These are phyloP conservation scores for Eucalyptus erythrocorys DNA, from an alignment of 345 rosid species.

Conservation along the genomic window DNA sequence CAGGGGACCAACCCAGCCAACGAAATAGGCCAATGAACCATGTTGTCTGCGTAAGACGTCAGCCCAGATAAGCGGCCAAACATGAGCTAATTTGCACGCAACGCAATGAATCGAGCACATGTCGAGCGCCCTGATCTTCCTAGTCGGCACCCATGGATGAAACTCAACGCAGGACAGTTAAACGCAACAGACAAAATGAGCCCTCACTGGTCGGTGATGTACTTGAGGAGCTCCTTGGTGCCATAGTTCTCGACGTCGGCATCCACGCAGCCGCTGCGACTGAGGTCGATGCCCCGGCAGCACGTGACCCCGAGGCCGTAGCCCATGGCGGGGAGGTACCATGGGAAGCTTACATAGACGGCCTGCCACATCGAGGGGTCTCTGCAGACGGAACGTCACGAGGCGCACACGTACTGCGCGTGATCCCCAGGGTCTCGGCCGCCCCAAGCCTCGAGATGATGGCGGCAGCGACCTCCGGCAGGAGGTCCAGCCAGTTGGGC, in stretches of 20 bases:
- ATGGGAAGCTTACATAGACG: conserved; percentile 14
- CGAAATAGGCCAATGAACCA: too few species aligned
- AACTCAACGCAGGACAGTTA: too few species aligned
- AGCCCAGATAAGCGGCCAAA: too few species aligned
- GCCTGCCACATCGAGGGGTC: conserved; percentile 40
- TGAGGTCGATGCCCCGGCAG: conserved; percentile 36
- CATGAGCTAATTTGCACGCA: too few species aligned
- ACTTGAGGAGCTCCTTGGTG: conserved; percentile 25
- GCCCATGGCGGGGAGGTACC: not conserved
- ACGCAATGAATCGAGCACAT: too few species aligned
- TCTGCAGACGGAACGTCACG: conserved; percentile 32
- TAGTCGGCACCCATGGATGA: too few species aligned
- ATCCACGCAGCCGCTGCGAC: conserved; percentile 26
- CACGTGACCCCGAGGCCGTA: conserved; percentile 13
- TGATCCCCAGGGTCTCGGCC: conserved; percentile 15
- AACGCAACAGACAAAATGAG: too few species aligned
- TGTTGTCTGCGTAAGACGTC: too few species aligned
- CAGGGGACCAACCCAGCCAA: too few species aligned
- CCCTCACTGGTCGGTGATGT: conserved; percentile 34
- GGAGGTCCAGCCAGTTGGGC: conserved; percentile 41
- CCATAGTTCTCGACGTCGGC: conserved; percentile 22
- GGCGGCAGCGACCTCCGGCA: conserved; percentile 23
- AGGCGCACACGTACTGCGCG: conserved; percentile 38
- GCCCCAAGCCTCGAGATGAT: conserved; percentile 26
- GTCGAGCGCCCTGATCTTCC: too few species aligned